Evolutionary conservation across 805 yeast genomes (phyloP), one percentile per base, ranked within the genome.

Genomic region (Saccharomycopsis fermentans): DNA sequence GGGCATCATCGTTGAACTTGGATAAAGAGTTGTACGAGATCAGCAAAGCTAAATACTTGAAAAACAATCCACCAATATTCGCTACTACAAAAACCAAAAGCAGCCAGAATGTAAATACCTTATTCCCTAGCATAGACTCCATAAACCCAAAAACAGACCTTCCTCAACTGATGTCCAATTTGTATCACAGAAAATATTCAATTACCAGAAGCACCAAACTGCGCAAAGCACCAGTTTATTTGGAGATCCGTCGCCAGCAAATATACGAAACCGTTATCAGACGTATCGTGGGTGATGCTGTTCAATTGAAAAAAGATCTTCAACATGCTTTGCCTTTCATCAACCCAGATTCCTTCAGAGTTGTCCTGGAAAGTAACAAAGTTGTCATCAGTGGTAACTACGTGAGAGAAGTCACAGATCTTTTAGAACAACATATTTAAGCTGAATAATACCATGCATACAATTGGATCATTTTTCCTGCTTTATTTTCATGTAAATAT

Each of bases 191-290:
- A 16, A n/a, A 19, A 14, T 61, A 61, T 63, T 70, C 24, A 17
- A 55, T 61, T 16, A 37, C 56, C 9, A 82, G 86, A 68, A 77
- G 88, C 6, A 71, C 57, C 6, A 77, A 16, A 75, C 50, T 73
- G 53, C 90, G 92, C 4, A 82, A 86, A 67, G 75, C 90, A 68
- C 96, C 96, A n/a, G 87, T 90, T 1, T 90, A 90, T 72, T 75
- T 79, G 56, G 89, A 86, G 62, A 70, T 76, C 62, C 87, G 83
- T 68, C 80, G 81, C 61, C 81, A 83, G 26, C 83, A 82, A 61
- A 74, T 75, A 14, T 72, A 77, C n/a, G 79, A 80, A 65, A 90
- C 97, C 0, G 90, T 88, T 67, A 76, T 90, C 29, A 82, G 87
- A 68, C 80, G 81, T 60, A 77, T 90, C 55, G 72, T 77, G 59